Conservation (phyloP, 768 basidiomycete genomes). For the Agaricus sinodeliciosus region DNA sequence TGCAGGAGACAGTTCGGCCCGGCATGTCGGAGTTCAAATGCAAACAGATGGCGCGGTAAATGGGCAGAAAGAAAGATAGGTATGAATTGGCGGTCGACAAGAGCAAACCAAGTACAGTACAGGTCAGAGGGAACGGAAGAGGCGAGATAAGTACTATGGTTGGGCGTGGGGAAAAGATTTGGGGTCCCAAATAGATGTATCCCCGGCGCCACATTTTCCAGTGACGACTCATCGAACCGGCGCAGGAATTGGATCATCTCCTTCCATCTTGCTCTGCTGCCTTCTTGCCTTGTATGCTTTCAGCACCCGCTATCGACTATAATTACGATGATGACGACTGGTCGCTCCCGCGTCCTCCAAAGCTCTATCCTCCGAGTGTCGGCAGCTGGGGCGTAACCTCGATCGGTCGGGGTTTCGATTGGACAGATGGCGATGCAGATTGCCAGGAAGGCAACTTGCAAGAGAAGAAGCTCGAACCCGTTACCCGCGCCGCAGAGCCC, state of each 20-base stretch:
- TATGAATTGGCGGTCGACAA: background rate
- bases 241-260: background rate
- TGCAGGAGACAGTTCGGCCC: background rate
- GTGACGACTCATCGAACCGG: background rate
- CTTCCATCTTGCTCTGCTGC: background rate
- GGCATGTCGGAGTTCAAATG: background rate
- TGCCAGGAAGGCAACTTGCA: conserved; percentile 10
- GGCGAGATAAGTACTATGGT: background rate
- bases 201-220: background rate
- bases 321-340: conserved; percentile 65
- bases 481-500: conserved; percentile 7
- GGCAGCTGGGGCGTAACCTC: conserved; percentile 84
- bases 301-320: conserved; percentile 52
- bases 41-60: no score
- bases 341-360: conserved; percentile 15
- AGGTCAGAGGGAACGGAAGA: background rate
- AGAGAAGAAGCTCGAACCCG: conserved; percentile 15
- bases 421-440: conserved; percentile 35
- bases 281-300: conserved; percentile 42
- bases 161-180: conserved; percentile 6
- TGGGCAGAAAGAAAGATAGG: no score
- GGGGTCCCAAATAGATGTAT: conserved; percentile 3
- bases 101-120: background rate
- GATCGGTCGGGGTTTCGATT: conserved; percentile 77
- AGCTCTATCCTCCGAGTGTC: conserved; percentile 58